Conservation (phyloP, 1,284 basidiomycete species). For the Moesziomyces globuligerus region DNA sequence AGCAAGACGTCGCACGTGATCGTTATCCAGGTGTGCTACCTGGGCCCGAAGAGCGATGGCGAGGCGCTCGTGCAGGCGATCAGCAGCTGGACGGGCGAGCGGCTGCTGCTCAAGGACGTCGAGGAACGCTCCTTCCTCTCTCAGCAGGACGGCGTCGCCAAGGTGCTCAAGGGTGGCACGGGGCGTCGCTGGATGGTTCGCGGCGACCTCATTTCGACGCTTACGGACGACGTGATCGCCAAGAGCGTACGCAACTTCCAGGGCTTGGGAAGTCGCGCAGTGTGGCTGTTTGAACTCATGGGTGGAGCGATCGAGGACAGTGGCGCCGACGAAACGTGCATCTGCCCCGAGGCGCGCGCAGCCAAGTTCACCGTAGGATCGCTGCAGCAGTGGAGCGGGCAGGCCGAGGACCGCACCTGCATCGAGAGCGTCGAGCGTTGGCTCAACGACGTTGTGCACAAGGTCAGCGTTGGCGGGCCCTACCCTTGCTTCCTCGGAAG, state of each 20-base stretch:
- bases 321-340: constrained; percentile 71
- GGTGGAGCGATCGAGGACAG: constrained; percentile 82
- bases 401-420: constrained; percentile 80
- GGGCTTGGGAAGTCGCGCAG: constrained; percentile 72
- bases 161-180: constrained; percentile 84
- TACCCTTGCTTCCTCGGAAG: constrained; percentile 58
- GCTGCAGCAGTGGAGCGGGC: constrained; percentile 89
- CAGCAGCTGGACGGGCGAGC: constrained; percentile 79
- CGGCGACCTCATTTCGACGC: constrained; percentile 73
- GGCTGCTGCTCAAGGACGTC: constrained; percentile 84
- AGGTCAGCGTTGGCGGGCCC: constrained; percentile 52
- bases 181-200: constrained; percentile 52
- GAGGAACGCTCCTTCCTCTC: constrained; percentile 85
- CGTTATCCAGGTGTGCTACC: constrained; percentile 87
- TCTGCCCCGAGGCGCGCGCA: constrained; percentile 80
- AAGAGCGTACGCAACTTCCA: constrained; percentile 82
- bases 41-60: constrained; percentile 77
- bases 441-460: constrained; percentile 47
- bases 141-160: constrained; percentile 89
- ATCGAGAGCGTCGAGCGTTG: constrained; percentile 79
- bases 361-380: constrained; percentile 86
- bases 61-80: constrained; percentile 82
- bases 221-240: constrained; percentile 85
- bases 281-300: constrained; percentile 73
- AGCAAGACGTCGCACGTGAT: constrained; percentile 71